phyloP scores from a whole-genome alignment of 495 filamentous ascomycete species.

The Talaromyces adpressus region DNA sequence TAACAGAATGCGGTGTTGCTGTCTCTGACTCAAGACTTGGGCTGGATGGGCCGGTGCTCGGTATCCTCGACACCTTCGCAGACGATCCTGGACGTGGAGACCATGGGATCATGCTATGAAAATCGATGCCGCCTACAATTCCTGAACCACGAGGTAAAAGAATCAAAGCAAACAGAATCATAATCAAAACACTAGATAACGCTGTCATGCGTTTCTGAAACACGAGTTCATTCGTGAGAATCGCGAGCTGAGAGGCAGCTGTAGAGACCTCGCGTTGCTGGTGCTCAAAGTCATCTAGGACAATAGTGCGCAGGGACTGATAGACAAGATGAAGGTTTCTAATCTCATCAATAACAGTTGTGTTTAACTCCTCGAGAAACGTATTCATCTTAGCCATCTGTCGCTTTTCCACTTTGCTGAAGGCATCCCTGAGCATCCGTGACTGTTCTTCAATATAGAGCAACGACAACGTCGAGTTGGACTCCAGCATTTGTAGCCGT shows the following conservation, averaged over 20 bases:
- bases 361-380: conserved; percentile 79
- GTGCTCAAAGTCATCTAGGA: conserved; percentile 82
- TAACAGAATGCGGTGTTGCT: conserved; percentile 33
- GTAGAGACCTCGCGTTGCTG: conserved; percentile 78
- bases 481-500: conserved; percentile 81
- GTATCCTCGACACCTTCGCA: conserved; percentile 12
- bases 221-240: conserved; percentile 89
- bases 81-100: conserved; percentile 23
- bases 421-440: conserved; percentile 81
- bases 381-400: conserved; percentile 75
- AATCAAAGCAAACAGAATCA: conserved; percentile 80
- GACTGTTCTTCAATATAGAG: conserved; percentile 98
- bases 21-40: conserved; percentile 25
- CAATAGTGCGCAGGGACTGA: conserved; percentile 93
- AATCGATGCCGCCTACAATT: conserved; percentile 5
- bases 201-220: conserved; percentile 95
- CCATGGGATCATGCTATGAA: conserved; percentile 48
- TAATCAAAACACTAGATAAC: conserved; percentile 76
- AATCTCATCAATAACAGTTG: conserved; percentile 79
- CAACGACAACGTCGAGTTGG: conserved; percentile 85
- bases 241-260: conserved; percentile 69
- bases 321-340: conserved; percentile 76
- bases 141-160: conserved; percentile 57
- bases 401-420: conserved; percentile 81
- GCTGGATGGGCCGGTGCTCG: not conserved